Base-by-base conservation (phyloP, 164 flowering plant genomes). In the Liquidambar formosana region DNA sequence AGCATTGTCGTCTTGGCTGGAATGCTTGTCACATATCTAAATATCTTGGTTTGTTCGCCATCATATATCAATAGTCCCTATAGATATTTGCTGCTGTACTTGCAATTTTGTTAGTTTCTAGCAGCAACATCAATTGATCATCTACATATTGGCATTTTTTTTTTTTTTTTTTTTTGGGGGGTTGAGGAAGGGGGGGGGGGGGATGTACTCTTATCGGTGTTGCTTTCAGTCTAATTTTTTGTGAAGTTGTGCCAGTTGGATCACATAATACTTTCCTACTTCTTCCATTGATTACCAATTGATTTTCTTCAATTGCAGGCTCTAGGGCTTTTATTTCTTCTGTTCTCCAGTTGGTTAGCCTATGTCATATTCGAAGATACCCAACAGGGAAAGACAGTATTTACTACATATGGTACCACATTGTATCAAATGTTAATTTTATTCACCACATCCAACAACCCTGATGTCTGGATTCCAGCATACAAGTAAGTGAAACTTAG, bases 391-490 rank as follows among this genome's bases (percentile, higher is more conserved):
- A 81, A 71, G 73, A 72, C 72, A 19, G 51, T 81, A 22, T 95
- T 95, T 79, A 80, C 83, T 73, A 89, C 99, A 28, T 95, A 78
- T 75, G 94, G 93, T 27, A 67, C 80, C 61, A 95, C 99, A 33
- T 61, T 91, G 64, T 92, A 95, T 80, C 89, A 92, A 69, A 91
- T 95, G 97, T 85, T 95, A 83, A 74, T 95, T 77, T 78, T 95
- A 57, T 95, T 91, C 75, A 92, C 99, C 59, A 94, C 99, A 38
- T 88, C 99, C 75, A 94, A 94, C 88, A 92, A 91, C 72, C 99
- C 99, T 27, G 95, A 94, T 86, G 97, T 88, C 21, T 94, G 99
- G 99, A 88, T 94, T 79, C 97, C 97, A 61, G 97, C 97, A 51
- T 95, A 92, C 89, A 95, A 92, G 98, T 94, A 85, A 86, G 94